These are phyloP conservation scores for Septoria petroselini DNA, from an alignment of 2,329 filamentous ascomycete species.

Conservation along the genomic window DNA sequence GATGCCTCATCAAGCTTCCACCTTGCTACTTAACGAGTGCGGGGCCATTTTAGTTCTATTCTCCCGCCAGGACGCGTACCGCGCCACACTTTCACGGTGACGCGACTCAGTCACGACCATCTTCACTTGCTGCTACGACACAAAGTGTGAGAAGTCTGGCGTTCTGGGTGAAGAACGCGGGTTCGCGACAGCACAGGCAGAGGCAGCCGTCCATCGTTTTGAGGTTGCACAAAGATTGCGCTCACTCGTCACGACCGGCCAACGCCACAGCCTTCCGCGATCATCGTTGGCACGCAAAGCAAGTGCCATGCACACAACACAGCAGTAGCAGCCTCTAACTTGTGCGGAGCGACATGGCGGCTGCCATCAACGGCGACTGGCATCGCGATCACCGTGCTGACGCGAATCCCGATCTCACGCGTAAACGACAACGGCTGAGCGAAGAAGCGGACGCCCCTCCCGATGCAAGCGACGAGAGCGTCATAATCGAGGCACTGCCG, in stretches of 20 bases:
- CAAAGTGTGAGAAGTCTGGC: conserved; percentile 1
- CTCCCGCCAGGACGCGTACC: conserved; percentile 1
- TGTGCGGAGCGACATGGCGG: background rate
- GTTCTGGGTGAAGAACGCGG: conserved; percentile 3
- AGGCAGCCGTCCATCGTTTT: conserved; percentile 3
- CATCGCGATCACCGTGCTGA: conserved; percentile 46
- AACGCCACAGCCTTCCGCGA: background rate
- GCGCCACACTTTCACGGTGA: background rate
- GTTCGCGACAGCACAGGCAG: background rate
- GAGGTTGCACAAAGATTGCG: conserved; percentile 5
- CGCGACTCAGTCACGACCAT: conserved; percentile 2
- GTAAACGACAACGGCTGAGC: conserved; percentile 47
- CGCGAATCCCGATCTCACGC: conserved; percentile 44
- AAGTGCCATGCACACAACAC: conserved; percentile 6
- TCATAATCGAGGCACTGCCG: conserved; percentile 34
- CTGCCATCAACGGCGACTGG: conserved; percentile 17
- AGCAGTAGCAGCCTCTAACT: background rate
- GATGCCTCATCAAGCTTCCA: no score
- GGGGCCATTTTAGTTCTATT: background rate
- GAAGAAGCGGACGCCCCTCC: conserved; percentile 36
- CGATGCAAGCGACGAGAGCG: conserved; percentile 26
- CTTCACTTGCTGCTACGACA: background rate
- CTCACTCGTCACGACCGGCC: conserved; percentile 1
- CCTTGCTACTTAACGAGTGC: no score
- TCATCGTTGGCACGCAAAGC: background rate